Evolutionary conservation across 306 rosid species (phyloP).

Genomic region (Biancaea sappan): DNA sequence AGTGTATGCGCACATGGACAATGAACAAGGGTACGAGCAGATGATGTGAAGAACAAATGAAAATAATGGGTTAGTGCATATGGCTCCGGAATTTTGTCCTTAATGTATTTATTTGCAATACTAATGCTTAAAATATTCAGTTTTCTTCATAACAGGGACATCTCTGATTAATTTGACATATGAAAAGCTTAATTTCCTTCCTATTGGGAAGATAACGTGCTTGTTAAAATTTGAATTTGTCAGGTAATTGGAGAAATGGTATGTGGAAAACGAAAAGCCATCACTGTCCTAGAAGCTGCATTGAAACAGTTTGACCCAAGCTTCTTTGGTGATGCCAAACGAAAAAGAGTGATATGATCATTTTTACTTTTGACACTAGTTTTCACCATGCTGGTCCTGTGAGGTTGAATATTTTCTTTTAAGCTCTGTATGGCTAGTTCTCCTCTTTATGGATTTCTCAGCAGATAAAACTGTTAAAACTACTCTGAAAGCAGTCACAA

Average conservation of each 20-base stretch:
- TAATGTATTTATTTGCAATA: slow-evolving; percentile 19
- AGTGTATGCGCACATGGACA: slow-evolving; percentile 51
- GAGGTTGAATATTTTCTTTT: slow-evolving; percentile 17
- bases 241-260: slow-evolving; percentile 22
- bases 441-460: slow-evolving; percentile 15
- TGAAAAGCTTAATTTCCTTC: slow-evolving; percentile 27
- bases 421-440: neutral
- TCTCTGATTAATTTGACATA: slow-evolving; percentile 12
- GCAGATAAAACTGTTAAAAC: neutral
- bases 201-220: slow-evolving; percentile 15
- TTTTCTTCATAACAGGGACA: slow-evolving; percentile 33
- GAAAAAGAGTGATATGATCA: slow-evolving; percentile 19
- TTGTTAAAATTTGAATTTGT: slow-evolving; percentile 26
- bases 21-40: slow-evolving; percentile 18
- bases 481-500: neutral
- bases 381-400: slow-evolving; percentile 22
- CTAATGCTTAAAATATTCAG: slow-evolving; percentile 9
- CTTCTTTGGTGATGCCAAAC: slow-evolving; percentile 27
- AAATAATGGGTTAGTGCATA: slow-evolving; percentile 11
- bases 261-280: slow-evolving; percentile 33
- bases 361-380: slow-evolving; percentile 14
- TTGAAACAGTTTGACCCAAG: slow-evolving; percentile 29
- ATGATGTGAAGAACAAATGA: slow-evolving; percentile 36
- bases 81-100: slow-evolving; percentile 36
- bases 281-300: slow-evolving; percentile 26